These are phyloP conservation scores for Periconia digitata DNA, from an alignment of 2,329 filamentous ascomycete species.

Conservation along the genomic window DNA sequence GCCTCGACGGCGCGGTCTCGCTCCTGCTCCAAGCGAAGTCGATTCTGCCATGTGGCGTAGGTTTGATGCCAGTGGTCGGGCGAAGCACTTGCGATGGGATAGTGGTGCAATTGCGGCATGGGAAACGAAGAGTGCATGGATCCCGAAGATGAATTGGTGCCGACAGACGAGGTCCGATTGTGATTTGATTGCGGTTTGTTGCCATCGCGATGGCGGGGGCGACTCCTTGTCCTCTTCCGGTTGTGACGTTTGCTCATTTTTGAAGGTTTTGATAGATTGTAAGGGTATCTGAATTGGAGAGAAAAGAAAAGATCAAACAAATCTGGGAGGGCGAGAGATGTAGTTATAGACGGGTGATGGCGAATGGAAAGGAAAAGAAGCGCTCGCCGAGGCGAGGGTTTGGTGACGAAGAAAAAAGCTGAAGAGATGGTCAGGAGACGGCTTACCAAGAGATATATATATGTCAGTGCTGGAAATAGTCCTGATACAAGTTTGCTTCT, in stretches of 20 bases:
- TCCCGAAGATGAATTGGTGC: conserved; percentile 29
- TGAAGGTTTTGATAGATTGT: not conserved
- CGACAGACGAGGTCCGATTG: conserved; percentile 32
- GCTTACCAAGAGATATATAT: not conserved
- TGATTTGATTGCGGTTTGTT: conserved; percentile 28
- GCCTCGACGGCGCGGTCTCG: conserved; percentile 32
- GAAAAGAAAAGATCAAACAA: not conserved
- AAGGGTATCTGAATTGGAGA: conserved; percentile 2
- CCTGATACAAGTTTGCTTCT: too few species aligned
- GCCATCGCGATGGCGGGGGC: conserved; percentile 43
- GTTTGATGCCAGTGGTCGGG: conserved; percentile 41
- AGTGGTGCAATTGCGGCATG: conserved; percentile 10
- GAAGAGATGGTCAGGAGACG: not conserved
- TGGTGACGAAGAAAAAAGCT: not conserved
- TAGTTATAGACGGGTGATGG: not conserved
- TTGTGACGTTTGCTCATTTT: conserved; percentile 49
- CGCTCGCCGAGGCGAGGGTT: not conserved
- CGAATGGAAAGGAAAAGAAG: too few species aligned
- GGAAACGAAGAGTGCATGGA: conserved; percentile 26
- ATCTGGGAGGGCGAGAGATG: not conserved
- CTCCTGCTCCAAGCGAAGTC: conserved; percentile 25
- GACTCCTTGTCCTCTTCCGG: conserved; percentile 46
- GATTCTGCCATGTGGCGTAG: conserved; percentile 41
- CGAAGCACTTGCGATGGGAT: conserved; percentile 19
- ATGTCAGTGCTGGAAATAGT: too few species aligned